Conservation (phyloP, 179 eudicot genomes). For the Patellifolia procumbens region DNA sequence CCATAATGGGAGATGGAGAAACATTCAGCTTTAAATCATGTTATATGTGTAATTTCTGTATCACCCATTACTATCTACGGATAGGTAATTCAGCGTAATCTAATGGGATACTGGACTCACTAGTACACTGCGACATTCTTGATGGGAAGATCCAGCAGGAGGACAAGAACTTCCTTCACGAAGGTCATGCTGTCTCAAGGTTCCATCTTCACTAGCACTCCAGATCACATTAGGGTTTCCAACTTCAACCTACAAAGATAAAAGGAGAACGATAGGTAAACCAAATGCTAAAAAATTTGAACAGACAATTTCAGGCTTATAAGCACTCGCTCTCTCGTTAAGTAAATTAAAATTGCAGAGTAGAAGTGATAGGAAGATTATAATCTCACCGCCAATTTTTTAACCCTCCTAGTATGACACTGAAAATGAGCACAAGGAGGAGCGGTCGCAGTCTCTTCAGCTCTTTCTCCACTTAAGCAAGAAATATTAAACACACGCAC, state of each 20-base stretch:
- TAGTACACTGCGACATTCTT: conserved; percentile 88
- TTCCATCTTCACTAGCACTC: conserved; percentile 99
- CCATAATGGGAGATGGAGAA: not conserved
- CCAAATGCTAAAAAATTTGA: not conserved
- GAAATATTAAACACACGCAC: conserved; percentile 65
- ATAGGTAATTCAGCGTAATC: conserved; percentile 7
- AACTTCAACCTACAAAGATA: conserved; percentile 69
- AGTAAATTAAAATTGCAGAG: not conserved
- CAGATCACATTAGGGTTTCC: conserved; percentile 97
- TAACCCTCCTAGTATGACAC: conserved; percentile 95
- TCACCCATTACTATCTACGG: not conserved
- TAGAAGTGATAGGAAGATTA: not conserved
- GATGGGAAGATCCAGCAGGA: conserved; percentile 78
- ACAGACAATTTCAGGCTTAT: no score
- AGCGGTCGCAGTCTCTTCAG: conserved; percentile 49
- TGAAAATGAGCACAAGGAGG: conserved; percentile 79
- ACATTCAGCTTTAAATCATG: not conserved
- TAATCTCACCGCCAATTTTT: conserved; percentile 83
- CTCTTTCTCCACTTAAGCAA: conserved; percentile 50
- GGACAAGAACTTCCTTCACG: conserved; percentile 94
- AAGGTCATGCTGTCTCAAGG: conserved; percentile 93
- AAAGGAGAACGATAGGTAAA: not conserved
- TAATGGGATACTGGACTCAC: conserved; percentile 47
- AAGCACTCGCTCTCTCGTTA: not conserved
- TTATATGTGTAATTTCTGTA: not conserved